Evolutionary conservation across 768 basidiomycete genomes (phyloP), one percentile per base, ranked within the genome.

Genomic region (Suillus plorans): DNA sequence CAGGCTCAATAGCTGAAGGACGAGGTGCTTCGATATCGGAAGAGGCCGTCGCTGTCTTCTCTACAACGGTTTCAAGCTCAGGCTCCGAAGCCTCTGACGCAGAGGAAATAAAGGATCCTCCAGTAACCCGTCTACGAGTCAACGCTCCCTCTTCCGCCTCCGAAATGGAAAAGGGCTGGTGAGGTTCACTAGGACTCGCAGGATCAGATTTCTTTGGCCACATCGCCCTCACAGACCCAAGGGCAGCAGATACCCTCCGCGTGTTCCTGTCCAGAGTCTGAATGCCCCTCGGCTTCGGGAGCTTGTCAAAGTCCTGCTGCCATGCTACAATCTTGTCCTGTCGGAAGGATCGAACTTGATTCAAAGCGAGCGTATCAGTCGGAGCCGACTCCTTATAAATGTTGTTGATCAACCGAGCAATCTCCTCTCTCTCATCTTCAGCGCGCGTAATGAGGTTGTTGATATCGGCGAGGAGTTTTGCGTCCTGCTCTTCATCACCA

Each of bases 251-350:
- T 5, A 81, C 72, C 66, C 85, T 81, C 62, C 86, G 86, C 44
- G 79, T 78, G 61, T 74, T 80, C 68, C 82, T 84, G 63, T 87
- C 89, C 14, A 77, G 67, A 1, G 76, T 70, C 73, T 83, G 81
- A 67, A 76, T 75, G 70, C 82, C 80, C 69, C 86, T 89, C 63
- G 84, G 89, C 71, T 90, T 92, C 8, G 90, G 90, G 36, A 98
- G 82, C 60, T 88, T 86, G 69, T 94, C 91, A 69, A 97, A 95
- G 72, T 98, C 95, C 66, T 86, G 86, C 75, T 99, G 95, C 93
- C 96, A 98, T n/a, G 91, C 92, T 18, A 97, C 94, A 56, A 97
- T 94, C 74, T 90, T 91, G 70, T 97, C 94, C 78, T 98, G 97
- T 55, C 95, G 84, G 65, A 88, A 89, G 1, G 91, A 88, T 57